These are phyloP conservation scores for Nematocida homosporus DNA, from an alignment of 371 early-diverging fungal species.

Conservation along the genomic window DNA sequence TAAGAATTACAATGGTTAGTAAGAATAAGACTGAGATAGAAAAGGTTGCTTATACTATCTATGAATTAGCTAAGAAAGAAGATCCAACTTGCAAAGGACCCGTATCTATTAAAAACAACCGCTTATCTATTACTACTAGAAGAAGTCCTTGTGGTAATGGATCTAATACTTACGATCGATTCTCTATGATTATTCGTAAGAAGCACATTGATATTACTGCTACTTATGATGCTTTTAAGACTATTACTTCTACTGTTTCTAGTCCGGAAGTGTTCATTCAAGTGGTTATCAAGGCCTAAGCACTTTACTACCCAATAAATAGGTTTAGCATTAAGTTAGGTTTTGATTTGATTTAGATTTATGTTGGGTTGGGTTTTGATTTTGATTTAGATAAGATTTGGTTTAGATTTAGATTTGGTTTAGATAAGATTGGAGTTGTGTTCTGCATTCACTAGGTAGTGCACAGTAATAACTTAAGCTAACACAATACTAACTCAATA, in stretches of 20 bases:
- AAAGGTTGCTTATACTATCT: conserved; percentile 41
- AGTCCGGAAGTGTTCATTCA: conserved; percentile 55
- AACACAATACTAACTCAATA: too few species aligned
- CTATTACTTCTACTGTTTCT: conserved; percentile 31
- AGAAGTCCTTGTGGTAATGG: conserved; percentile 51
- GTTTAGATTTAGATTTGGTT: too few species aligned
- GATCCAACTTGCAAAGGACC: conserved; percentile 17
- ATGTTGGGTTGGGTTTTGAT: too few species aligned
- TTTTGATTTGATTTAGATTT: neutral
- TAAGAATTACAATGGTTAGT: conserved; percentile 41
- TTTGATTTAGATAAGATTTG: too few species aligned
- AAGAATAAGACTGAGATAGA: conserved; percentile 51
- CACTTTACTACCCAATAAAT: conserved; percentile 12
- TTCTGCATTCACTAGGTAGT: too few species aligned
- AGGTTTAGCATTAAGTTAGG: neutral
- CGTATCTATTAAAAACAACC: conserved; percentile 46
- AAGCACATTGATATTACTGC: conserved; percentile 44
- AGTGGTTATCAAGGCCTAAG: conserved; percentile 43
- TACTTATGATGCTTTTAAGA: conserved; percentile 41
- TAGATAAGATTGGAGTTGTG: too few species aligned
- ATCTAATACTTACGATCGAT: conserved; percentile 54
- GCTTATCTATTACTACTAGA: conserved; percentile 33
- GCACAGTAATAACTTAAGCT: too few species aligned
- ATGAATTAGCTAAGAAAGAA: conserved; percentile 51
- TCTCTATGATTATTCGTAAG: conserved; percentile 50